These are phyloP conservation scores for Penicillium sp. DNA, from an alignment of 2,329 filamentous ascomycete species.

Conservation along the genomic window DNA sequence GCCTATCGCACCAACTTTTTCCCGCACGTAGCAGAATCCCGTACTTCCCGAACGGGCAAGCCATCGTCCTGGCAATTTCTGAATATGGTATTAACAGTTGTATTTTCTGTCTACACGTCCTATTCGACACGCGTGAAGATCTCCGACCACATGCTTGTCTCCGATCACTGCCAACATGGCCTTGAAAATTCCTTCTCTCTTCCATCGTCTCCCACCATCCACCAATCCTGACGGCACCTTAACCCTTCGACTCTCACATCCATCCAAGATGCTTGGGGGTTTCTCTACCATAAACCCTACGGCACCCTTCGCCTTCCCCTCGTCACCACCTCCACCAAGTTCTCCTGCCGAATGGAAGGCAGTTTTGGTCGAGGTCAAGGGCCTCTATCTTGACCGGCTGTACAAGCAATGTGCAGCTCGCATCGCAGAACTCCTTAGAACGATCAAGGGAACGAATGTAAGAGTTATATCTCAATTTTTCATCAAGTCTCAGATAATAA, in stretches of 20 bases:
- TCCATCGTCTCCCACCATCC: neutral
- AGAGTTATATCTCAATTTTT: conserved; percentile 9
- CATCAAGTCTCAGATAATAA: conserved; percentile 6
- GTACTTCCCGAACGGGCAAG: neutral
- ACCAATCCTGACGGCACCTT: neutral
- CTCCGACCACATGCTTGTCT: neutral
- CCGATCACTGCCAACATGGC: neutral
- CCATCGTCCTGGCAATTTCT: no score
- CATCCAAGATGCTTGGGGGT: conserved; percentile 19
- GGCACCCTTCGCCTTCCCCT: conserved; percentile 25
- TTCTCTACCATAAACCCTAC: conserved; percentile 27
- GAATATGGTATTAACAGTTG: neutral
- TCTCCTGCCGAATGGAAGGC: conserved; percentile 39
- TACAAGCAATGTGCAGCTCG: conserved; percentile 47
- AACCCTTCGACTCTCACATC: neutral
- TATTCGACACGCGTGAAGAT: neutral
- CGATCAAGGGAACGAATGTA: conserved; percentile 33
- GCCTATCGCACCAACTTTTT: neutral
- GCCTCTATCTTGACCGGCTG: conserved; percentile 41
- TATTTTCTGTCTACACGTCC: neutral
- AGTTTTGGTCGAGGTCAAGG: conserved; percentile 40
- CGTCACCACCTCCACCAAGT: conserved; percentile 19
- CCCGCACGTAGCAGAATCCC: neutral
- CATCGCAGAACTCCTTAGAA: conserved; percentile 36
- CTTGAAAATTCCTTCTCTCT: neutral